Conservation (phyloP, 768 basidiomycete genomes). For the Phylloporus arenicola region DNA sequence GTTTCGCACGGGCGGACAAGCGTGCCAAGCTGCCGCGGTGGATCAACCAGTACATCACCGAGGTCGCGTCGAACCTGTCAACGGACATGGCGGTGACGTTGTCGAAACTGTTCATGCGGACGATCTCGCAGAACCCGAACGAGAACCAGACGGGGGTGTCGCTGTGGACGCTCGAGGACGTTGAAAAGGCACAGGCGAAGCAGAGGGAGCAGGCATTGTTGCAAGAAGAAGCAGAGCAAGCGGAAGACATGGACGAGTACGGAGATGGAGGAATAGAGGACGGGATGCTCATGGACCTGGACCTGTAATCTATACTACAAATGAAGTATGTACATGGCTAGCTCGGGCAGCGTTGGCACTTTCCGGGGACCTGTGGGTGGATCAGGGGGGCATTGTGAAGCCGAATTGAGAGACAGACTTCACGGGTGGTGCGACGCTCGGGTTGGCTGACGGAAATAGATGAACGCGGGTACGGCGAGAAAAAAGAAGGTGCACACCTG, state of each 20-base stretch:
- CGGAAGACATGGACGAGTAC: conserved; percentile 52
- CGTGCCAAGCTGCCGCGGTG: conserved; percentile 94
- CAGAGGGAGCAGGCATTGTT: conserved; percentile 62
- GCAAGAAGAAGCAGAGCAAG: conserved; percentile 12
- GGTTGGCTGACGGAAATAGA: conserved; percentile 40
- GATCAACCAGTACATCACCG: conserved; percentile 99
- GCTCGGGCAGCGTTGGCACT: conserved; percentile 34
- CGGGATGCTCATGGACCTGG: conserved; percentile 53
- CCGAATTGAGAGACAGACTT: conserved; percentile 34
- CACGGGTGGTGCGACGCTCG: conserved; percentile 40
- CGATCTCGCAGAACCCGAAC: conserved; percentile 97
- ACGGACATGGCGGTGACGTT: conserved; percentile 96
- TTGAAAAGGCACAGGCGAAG: conserved; percentile 79
- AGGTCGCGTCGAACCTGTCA: conserved; percentile 93
- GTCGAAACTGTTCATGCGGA: conserved; percentile 94
- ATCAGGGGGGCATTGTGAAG: conserved; percentile 12
- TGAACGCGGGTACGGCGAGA: not conserved
- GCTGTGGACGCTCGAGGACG: conserved; percentile 90
- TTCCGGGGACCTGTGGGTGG: conserved; percentile 32
- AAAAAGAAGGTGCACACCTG: conserved; percentile 29
- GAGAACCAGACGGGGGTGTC: conserved; percentile 94
- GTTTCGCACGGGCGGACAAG: conserved; percentile 89
- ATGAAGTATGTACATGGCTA: not conserved
- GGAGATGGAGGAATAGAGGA: conserved; percentile 64
- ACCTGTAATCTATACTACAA: conserved; percentile 25